Conservation (phyloP, 306 rosid genomes). For the Parietaria judaica region DNA sequence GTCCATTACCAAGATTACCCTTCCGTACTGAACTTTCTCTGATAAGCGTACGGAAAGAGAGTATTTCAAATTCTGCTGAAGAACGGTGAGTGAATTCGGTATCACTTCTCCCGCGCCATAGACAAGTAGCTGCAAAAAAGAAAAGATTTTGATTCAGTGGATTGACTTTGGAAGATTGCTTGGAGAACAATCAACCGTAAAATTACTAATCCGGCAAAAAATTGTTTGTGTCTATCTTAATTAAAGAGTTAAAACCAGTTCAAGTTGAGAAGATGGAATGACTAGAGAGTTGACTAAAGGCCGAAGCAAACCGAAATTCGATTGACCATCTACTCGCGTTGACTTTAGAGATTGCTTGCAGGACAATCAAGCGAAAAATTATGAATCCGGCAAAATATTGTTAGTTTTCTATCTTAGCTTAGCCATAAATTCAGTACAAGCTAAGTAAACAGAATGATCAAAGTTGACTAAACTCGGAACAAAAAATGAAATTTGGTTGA, state of each 20-base stretch:
- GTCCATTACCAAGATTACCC: constrained; percentile 76
- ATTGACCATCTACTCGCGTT: constrained; percentile 62
- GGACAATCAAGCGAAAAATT: no score
- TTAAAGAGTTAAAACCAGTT: no score
- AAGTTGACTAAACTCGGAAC: not conserved
- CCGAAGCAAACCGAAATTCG: not conserved
- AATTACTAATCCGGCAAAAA: no score
- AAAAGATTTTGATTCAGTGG: constrained; percentile 15
- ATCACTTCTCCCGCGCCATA: constrained; percentile 85
- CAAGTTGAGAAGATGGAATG: no score
- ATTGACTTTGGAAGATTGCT: not conserved
- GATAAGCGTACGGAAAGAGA: constrained; percentile 58
- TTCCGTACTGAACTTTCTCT: constrained; percentile 44
- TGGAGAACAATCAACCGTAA: no score
- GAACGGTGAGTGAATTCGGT: constrained; percentile 59
- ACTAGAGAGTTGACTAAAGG: no score
- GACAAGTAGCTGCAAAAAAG: constrained; percentile 58
- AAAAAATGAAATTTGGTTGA: constrained; percentile 3
- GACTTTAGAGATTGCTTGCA: not conserved
- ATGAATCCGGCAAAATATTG: no score
- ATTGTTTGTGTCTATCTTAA: no score
- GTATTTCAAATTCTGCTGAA: constrained; percentile 56
- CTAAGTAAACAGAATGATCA: not conserved
- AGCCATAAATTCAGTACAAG: not conserved
- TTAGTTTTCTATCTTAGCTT: no score